Base-by-base conservation (phyloP, 306 rosid genomes). In the Ormosia emarginata region DNA sequence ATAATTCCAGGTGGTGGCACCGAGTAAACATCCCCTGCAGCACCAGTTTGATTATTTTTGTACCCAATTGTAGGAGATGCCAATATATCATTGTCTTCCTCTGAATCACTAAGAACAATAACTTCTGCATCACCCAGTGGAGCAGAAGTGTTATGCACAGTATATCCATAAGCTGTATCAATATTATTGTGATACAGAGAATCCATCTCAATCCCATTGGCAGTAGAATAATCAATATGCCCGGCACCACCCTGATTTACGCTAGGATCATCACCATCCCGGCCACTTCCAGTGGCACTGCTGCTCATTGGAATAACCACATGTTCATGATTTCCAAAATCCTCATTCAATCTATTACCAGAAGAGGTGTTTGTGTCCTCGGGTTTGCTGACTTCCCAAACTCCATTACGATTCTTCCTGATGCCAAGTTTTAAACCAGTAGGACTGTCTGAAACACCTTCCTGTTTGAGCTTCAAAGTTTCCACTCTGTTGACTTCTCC, bases 301-400 rank as follows among this genome's bases (percentile, higher is more conserved):
- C 99, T 95, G 89, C 96, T 92, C 99, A 93, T 95, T 63, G 95
- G 97, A 81, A 93, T 90, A 83, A 92, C 86, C 74, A 92, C 93
- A 65, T 82, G 91, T 62, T 91, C 92, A 76, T 71, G 85, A 84
- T 83, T 81, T 85, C 83, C 97, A 75, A 86, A 84, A 36, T 86
- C 84, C 10, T 85, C 92, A 65, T 77, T 89, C 85, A 91, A 73
- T 87, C 78, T 86, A 81, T 86, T 85, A 57, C 85, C 94, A 29
- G 92, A 88, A 74, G 90, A 90, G 32, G 89, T 84, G 81, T 86
- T 88, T 75, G 90, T 44, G 68, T 83, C 92, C 72, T 84, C 94
- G 29, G 97, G 94, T 85, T 87, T 93, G 87, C 92, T 92, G 75
- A 93, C 87, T 86, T 92, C 97, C 97, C 99, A 95, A 71, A 71